phyloP scores from a whole-genome alignment of 306 rosid genomes.

The Cucumis hystrix region DNA sequence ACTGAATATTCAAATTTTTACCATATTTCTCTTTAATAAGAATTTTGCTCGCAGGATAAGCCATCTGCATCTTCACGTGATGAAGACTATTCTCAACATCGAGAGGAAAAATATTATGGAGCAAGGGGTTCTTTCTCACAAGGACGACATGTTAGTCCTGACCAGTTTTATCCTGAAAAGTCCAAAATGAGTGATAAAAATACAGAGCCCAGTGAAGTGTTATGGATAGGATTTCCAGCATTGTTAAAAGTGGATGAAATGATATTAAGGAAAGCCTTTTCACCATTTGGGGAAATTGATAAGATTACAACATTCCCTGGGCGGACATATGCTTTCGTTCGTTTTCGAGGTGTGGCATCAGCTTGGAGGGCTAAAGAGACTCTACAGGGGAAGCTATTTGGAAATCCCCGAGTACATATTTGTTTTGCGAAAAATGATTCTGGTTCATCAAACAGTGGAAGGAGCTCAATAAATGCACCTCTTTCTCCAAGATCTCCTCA shows the following conservation, averaged over 20 bases:
- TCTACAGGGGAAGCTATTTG: constrained; percentile 85
- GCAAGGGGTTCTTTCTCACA: constrained; percentile 26
- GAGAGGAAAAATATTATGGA: constrained; percentile 42
- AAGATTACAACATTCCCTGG: constrained; percentile 90
- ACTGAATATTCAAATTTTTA: not conserved
- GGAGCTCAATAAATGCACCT: constrained; percentile 41
- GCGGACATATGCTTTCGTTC: constrained; percentile 92
- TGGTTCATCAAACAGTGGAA: constrained; percentile 60
- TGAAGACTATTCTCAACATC: constrained; percentile 39
- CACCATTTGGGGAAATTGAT: constrained; percentile 85
- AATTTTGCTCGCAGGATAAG: constrained; percentile 70
- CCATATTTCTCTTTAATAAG: not conserved
- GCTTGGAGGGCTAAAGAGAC: constrained; percentile 66
- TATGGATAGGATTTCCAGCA: constrained; percentile 97
- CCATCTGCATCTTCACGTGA: constrained; percentile 33
- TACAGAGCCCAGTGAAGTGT: constrained; percentile 82
- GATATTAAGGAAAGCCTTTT: constrained; percentile 58
- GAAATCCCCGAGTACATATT: constrained; percentile 89
- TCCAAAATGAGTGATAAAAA: constrained; percentile 53
- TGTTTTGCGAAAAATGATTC: constrained; percentile 86
- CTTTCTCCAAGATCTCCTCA: constrained; percentile 60
- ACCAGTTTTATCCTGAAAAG: constrained; percentile 44
- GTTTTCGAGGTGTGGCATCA: constrained; percentile 44
- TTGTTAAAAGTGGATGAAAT: constrained; percentile 70
- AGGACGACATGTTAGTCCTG: constrained; percentile 44